Evolutionary conservation across 768 basidiomycete species (phyloP).

Genomic region (Serendipita sp.): DNA sequence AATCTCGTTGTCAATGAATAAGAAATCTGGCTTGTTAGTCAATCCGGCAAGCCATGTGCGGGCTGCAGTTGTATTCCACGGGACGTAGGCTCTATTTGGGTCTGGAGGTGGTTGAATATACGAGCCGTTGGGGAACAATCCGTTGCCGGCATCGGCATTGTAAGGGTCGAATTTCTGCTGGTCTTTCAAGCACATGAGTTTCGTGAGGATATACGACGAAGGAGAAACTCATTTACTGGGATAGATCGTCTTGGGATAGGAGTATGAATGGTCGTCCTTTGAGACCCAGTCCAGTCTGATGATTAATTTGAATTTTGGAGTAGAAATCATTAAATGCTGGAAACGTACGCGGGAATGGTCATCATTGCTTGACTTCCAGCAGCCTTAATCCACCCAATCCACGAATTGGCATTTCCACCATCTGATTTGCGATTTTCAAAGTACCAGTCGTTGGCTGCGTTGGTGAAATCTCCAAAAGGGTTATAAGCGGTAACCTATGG

Average conservation of each 20-base stretch:
- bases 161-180: conserved; percentile 33
- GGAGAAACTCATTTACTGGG: conserved; percentile 22
- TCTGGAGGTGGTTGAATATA: conserved; percentile 25
- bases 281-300: conserved; percentile 40
- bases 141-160: conserved; percentile 33
- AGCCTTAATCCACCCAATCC: conserved; percentile 32
- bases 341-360: conserved; percentile 35
- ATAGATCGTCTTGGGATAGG: conserved; percentile 30
- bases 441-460: conserved; percentile 40
- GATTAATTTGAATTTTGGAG: background rate
- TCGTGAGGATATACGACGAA: background rate
- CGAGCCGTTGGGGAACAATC: conserved; percentile 34
- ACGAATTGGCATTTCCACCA: conserved; percentile 27
- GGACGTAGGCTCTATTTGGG: conserved; percentile 26
- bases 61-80: conserved; percentile 33
- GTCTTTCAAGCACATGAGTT: conserved; percentile 17
- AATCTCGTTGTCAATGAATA: conserved; percentile 41
- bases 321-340: background rate
- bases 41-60: conserved; percentile 31
- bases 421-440: conserved; percentile 36
- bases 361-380: conserved; percentile 30
- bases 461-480: conserved; percentile 33
- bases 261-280: conserved; percentile 37
- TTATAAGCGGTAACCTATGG: conserved; percentile 42
- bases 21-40: conserved; percentile 31